Percentiles rank a stretch among this genome's conserved stretches.
Conservation (phyloP, 2,329 filamentous ascomycete genomes). For the Geoglossum cookeanum region DNA sequence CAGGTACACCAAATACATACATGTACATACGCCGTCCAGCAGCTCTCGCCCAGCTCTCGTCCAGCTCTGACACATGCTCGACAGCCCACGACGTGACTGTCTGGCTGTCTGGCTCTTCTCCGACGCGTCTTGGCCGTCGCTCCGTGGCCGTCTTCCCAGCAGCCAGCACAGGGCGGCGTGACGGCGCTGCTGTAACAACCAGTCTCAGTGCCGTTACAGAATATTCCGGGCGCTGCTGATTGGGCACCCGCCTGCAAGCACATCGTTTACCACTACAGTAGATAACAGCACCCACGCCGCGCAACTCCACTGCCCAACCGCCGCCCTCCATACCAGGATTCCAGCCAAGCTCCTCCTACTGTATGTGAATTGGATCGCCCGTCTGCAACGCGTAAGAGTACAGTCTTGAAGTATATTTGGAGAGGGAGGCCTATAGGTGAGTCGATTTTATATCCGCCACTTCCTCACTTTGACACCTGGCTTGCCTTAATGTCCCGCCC, state of each 20-base stretch:
- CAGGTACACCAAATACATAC: no score
- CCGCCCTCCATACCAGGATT: slow-evolving; percentile 1
- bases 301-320: slow-evolving; percentile 1
- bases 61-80: neutral
- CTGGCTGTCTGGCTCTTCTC: neutral
- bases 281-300: slow-evolving; percentile 1
- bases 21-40: neutral
- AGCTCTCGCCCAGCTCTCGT: neutral
- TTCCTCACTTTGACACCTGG: neutral
- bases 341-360: neutral
- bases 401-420: neutral
- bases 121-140: neutral
- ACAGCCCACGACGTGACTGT: neutral
- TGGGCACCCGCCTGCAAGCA: neutral
- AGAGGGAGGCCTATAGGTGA: neutral
- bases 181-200: neutral
- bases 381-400: neutral
- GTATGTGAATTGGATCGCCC: neutral
- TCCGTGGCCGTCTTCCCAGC: neutral
- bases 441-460: neutral
- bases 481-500: neutral
- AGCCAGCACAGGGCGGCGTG: neutral
- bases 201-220: neutral
- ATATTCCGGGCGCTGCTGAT: neutral
- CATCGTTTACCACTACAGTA: neutral